phyloP scores from a whole-genome alignment of 139 green algal species.

The Micractinium sp. region DNA sequence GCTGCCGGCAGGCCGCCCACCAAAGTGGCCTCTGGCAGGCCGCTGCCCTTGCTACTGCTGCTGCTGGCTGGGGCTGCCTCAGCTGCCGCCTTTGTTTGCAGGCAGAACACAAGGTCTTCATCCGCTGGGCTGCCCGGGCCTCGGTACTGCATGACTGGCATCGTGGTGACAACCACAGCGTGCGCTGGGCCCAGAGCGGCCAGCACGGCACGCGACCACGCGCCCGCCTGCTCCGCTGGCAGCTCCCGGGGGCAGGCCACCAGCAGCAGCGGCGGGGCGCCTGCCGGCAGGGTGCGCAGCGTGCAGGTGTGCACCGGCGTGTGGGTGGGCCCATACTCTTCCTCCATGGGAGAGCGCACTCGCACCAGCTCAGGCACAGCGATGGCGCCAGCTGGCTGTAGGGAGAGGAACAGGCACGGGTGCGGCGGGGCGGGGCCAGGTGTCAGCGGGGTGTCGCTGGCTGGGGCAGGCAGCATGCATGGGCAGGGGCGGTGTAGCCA shows the following conservation, averaged over 20 bases:
- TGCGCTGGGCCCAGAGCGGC: not conserved
- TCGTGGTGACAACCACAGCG: not conserved
- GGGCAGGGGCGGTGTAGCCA: too few relatives aligned
- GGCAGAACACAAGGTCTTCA: conserved; percentile 32
- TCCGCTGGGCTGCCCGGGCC: conserved; percentile 40
- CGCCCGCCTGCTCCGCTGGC: conserved; percentile 26
- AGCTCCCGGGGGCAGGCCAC: not conserved
- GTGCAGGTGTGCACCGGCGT: conserved; percentile 28
- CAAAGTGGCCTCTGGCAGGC: conserved; percentile 21
- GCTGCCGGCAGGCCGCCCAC: conserved; percentile 37
- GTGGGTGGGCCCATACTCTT: conserved; percentile 14
- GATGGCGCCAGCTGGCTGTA: conserved; percentile 18
- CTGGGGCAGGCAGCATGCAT: too few relatives aligned
- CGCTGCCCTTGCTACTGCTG: not conserved
- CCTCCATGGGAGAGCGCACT: conserved; percentile 10
- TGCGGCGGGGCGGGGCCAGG: not conserved
- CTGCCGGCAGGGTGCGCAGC: not conserved
- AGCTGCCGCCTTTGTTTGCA: not conserved
- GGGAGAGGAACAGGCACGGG: not conserved
- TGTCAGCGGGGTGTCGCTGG: too few relatives aligned
- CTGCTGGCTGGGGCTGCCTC: not conserved
- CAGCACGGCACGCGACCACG: conserved; percentile 20
- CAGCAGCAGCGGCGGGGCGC: not conserved
- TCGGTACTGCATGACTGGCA: conserved; percentile 41
- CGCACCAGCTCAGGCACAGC: conserved; percentile 32